Evolutionary conservation across 78 protist species (phyloP), one percentile per base, ranked within the genome.

Genomic region (Protostelium mycophagum): DNA sequence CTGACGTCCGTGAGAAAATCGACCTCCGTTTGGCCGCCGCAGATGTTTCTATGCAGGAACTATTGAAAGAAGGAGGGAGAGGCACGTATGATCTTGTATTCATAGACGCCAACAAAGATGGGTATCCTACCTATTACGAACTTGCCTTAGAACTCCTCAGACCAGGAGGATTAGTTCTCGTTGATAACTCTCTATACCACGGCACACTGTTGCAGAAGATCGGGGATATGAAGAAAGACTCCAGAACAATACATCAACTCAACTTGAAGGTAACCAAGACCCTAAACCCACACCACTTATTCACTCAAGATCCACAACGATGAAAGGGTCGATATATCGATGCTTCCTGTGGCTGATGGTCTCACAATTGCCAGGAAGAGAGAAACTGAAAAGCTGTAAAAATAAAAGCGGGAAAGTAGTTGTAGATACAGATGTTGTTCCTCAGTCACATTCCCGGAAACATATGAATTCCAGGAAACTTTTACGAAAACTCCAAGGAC

Each of bases 31-130:
- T 95, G 73, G 93, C 51, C 85, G 96, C 97, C 63, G 97, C 96
- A 28, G 35, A 86, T 0, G 89, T 93, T 31, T 87, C 95, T 25
- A 89, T 95, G 34, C 88, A 84, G 37, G 34, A 90, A 29, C 38
- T 94, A n/a, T 35, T 94, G n/a, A 91, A 85, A 31, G 83, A 63
- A 23, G 90, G 90, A 35, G 86, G 91, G 84, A 51, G 16, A 28
- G 96, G 94, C 83, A 93, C 96, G 0, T 88, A 89, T 84, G 97
- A 95, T 88, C 95, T 94, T 0, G 38, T 91, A 29, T 95, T 95
- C 84, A 95, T 95, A n/a, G 97, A 95, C 90, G 97, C 97, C 34
- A 96, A 95, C 73, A 95, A 95, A 83, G n/a, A 51, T 16, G 35
- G 85, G 35, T 95, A 95, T 83, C 94, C 87, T 29, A 28, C 37